Percentiles rank a stretch among this genome's conserved stretches.
Evolutionary conservation across 306 rosid species (phyloP).

Genomic region (Quercus rubra): DNA sequence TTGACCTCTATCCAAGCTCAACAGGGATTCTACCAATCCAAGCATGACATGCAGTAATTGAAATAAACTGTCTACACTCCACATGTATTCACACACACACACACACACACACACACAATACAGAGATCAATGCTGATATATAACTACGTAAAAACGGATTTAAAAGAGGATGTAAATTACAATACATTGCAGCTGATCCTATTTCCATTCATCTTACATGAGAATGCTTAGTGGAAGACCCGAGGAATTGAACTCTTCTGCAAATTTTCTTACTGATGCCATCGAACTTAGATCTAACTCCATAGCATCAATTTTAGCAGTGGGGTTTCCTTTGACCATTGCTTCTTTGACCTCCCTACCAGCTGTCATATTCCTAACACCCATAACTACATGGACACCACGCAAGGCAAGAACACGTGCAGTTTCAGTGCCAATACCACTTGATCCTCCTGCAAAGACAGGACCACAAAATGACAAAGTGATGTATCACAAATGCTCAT

Average conservation of each 20-base stretch:
- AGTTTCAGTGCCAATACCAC: conserved; percentile 86
- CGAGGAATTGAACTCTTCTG: conserved; percentile 46
- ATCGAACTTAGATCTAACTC: conserved; percentile 79
- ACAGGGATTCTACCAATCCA: no score
- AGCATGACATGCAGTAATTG: no score
- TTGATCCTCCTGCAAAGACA: conserved; percentile 59
- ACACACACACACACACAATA: no score
- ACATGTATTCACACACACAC: no score
- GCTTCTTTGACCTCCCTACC: conserved; percentile 46
- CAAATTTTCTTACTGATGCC: conserved; percentile 67
- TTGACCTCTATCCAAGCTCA: no score
- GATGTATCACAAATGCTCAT: no score
- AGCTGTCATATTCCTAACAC: conserved; percentile 59
- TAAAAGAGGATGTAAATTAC: no score
- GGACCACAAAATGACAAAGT: no score
- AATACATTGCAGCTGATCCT: not conserved
- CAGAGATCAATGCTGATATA: no score
- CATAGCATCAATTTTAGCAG: conserved; percentile 70
- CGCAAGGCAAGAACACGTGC: conserved; percentile 78
- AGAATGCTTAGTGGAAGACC: conserved; percentile 67
- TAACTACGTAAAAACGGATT: no score
- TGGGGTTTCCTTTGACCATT: conserved; percentile 58
- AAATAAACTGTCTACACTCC: no score
- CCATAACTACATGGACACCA: conserved; percentile 86
- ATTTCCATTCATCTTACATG: conserved; percentile 48